phyloP scores from a whole-genome alignment of 345 rosid genomes.

The Mallotus nudiflorus region DNA sequence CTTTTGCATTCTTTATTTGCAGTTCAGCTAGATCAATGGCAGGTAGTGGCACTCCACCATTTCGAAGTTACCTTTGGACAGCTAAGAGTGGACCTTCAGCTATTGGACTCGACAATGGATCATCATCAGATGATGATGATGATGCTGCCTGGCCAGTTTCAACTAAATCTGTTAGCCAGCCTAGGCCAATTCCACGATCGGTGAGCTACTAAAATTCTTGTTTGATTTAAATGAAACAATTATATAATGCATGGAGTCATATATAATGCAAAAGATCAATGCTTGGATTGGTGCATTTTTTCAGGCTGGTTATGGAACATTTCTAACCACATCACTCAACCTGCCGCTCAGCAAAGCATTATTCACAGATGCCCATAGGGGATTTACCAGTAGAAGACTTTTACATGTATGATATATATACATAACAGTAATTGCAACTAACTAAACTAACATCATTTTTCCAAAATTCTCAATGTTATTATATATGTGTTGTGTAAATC shows the following conservation, averaged over 20 bases:
- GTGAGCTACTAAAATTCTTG: conserved; percentile 32
- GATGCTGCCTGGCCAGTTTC: conserved; percentile 33
- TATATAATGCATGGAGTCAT: too few species aligned
- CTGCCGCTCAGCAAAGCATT: conserved; percentile 58
- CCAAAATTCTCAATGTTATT: background rate
- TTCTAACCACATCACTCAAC: conserved; percentile 66
- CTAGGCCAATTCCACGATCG: conserved; percentile 77
- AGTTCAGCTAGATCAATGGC: conserved; percentile 96
- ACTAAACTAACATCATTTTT: background rate
- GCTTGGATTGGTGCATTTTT: background rate
- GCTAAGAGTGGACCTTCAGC: conserved; percentile 87
- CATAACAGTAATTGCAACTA: background rate
- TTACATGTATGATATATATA: conserved; percentile 42
- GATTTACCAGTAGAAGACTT: conserved; percentile 41
- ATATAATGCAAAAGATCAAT: conserved; percentile 9
- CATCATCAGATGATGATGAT: conserved; percentile 66
- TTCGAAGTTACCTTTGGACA: conserved; percentile 52
- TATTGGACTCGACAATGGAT: conserved; percentile 46
- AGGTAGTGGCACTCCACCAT: conserved; percentile 77
- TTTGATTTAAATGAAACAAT: too few species aligned
- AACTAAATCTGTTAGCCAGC: conserved; percentile 42
- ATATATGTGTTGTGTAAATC: background rate
- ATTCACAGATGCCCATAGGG: conserved; percentile 30
- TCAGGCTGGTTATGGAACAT: conserved; percentile 83
- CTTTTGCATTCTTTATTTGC: conserved; percentile 10